Conservation (phyloP, 257 asterid species). For the Eustoma russellianum region DNA sequence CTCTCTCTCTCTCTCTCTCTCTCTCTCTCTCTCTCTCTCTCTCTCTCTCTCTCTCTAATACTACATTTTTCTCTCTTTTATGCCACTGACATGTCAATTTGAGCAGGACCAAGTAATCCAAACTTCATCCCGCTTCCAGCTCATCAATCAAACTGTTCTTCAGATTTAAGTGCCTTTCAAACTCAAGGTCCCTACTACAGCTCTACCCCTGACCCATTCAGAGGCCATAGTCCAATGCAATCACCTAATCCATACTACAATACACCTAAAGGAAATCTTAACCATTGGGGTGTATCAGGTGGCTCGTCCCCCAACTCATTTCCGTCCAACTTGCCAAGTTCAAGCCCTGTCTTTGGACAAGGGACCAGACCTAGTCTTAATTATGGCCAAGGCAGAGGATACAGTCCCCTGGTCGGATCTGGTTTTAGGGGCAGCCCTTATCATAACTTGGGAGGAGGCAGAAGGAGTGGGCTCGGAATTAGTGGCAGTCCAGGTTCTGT, state of each 20-base stretch:
- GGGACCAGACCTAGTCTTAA: slow-evolving; percentile 18
- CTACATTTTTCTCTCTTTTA: background rate
- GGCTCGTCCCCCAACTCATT: slow-evolving; percentile 17
- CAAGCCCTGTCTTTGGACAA: slow-evolving; percentile 21
- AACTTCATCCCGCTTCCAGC: slow-evolving; percentile 18
- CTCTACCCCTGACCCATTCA: slow-evolving; percentile 17
- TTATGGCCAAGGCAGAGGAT: slow-evolving; percentile 38
- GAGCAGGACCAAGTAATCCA: slow-evolving; percentile 30
- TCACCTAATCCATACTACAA: slow-evolving; percentile 15
- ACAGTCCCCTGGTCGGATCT: slow-evolving; percentile 24
- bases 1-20: too few species aligned
- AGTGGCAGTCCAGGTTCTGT: slow-evolving; percentile 19
- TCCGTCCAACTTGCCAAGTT: slow-evolving; percentile 26
- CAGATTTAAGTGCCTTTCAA: slow-evolving; percentile 26
- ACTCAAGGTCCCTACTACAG: slow-evolving; percentile 27
- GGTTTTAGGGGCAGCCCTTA: slow-evolving; percentile 19
- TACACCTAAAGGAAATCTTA: slow-evolving; percentile 24
- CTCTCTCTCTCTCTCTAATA: too few species aligned
- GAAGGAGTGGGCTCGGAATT: slow-evolving; percentile 26
- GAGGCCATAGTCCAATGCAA: slow-evolving; percentile 26
- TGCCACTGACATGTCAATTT: background rate
- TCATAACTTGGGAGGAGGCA: slow-evolving; percentile 32
- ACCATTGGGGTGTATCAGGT: slow-evolving; percentile 25
- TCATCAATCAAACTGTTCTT: slow-evolving; percentile 26
- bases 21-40: too few species aligned